Evolutionary conservation across 73 alveolate species (phyloP), one percentile per base, ranked within the genome.

Genomic region (Paramecium primaurelia): DNA sequence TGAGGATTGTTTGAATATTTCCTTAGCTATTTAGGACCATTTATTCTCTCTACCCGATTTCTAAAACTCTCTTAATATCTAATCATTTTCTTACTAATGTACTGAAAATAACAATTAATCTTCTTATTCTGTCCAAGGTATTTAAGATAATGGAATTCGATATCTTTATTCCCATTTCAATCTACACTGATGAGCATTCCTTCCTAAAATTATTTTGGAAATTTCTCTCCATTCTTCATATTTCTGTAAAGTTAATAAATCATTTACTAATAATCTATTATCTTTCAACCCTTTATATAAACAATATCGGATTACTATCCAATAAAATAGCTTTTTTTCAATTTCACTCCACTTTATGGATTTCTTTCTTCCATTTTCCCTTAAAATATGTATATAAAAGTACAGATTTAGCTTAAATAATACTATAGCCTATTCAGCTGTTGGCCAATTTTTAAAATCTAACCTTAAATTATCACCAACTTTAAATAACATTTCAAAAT

Each of bases 81-180:
- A 45, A 11, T 6, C 11, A 80, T 45, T 4, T n/a, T 45, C 32
- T 80, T 80, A 80, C 91, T 80, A 54, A 80, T 80, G 91, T 12
- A 80, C 75, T 12, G 14, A 9, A 22, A n/a, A 80, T 45, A 80
- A 36, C 34, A 80, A 47, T 14, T 80, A 42, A 47, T 80, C 91
- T 26, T 80, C 91, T 8, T 80, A 59, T 36, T 80, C 42, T 9
- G 91, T 80, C 91, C 91, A 80, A 40, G 91, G 91, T 8, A 25
- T 42, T 20, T 44, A 59, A 18, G 91, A 80, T 80, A 80, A 49
- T 22, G 91, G 58, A 44, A 80, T 34, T 80, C 58, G 49, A 49
- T 80, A 80, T 80, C 30, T 80, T 80, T 80, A 80, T 80, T 80
- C 91, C 91, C 91, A 80, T 49, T 80, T 80, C 75, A 18, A 44